Conservation (phyloP, 768 basidiomycete genomes). For the Suillus cothurnatus region DNA sequence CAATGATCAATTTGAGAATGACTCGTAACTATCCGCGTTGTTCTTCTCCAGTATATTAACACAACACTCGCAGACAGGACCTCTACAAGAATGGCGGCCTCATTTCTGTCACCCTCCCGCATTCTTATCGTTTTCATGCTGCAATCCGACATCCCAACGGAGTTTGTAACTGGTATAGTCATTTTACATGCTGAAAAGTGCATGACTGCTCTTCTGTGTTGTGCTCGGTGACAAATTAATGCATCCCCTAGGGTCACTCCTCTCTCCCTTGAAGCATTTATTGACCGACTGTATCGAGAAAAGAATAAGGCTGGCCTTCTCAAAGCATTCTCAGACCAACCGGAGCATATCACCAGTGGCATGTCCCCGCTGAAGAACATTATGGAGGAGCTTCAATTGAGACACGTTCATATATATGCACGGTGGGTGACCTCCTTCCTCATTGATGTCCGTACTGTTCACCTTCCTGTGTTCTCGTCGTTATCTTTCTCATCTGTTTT, state of each 20-base stretch:
- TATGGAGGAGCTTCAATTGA: constrained; percentile 89
- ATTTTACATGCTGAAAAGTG: constrained; percentile 92
- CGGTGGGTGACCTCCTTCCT: constrained; percentile 50
- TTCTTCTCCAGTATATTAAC: constrained; percentile 5
- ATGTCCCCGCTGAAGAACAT: constrained; percentile 90
- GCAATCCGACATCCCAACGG: constrained; percentile 78
- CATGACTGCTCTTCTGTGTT: constrained; percentile 16
- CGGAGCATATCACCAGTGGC: constrained; percentile 91
- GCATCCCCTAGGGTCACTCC: constrained; percentile 67
- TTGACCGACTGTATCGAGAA: constrained; percentile 87
- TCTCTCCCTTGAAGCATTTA: constrained; percentile 87
- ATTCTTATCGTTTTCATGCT: constrained; percentile 97
- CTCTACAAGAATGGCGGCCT: constrained; percentile 89
- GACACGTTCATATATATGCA: constrained; percentile 88
- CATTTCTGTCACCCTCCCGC: constrained; percentile 87
- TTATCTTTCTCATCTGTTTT: not conserved
- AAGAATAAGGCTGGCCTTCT: constrained; percentile 89
- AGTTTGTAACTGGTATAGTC: constrained; percentile 86
- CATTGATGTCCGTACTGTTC: not conserved
- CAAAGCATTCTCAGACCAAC: constrained; percentile 97
- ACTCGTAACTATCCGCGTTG: not conserved
- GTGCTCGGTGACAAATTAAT: not conserved
- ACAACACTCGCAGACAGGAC: constrained; percentile 58
- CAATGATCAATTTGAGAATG: not conserved
- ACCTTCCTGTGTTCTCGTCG: no score